Percentiles rank a stretch among this genome's conserved stretches.
Conservation (phyloP, 2,329 filamentous ascomycete species). For the Penicillium sp. region DNA sequence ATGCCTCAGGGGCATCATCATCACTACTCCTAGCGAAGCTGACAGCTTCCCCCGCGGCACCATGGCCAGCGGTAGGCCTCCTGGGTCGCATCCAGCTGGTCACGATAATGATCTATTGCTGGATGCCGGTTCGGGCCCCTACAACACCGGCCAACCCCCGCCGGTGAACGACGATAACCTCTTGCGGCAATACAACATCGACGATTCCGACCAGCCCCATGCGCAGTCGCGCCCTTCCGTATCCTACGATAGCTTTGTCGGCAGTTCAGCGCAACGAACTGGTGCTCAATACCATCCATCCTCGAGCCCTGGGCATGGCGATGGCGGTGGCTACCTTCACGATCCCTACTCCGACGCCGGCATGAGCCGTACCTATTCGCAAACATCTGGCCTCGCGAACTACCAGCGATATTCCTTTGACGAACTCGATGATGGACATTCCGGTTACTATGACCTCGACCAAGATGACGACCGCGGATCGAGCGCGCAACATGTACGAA, state of each 20-base stretch:
- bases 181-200: slow-evolving; percentile 73
- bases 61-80: slow-evolving; percentile 59
- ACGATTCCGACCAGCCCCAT: slow-evolving; percentile 62
- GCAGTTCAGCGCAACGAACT: slow-evolving; percentile 60
- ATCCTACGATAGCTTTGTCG: slow-evolving; percentile 94
- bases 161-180: slow-evolving; percentile 82
- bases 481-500: slow-evolving; percentile 53
- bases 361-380: slow-evolving; percentile 61
- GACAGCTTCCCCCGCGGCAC: slow-evolving; percentile 40
- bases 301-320: slow-evolving; percentile 41
- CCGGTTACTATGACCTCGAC: slow-evolving; percentile 76
- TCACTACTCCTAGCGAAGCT: slow-evolving; percentile 34
- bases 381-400: slow-evolving; percentile 82
- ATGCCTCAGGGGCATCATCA: slow-evolving; percentile 44
- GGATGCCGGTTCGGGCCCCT: slow-evolving; percentile 52
- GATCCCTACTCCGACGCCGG: slow-evolving; percentile 43
- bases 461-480: slow-evolving; percentile 61
- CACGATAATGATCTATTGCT: slow-evolving; percentile 51
- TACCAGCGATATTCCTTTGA: slow-evolving; percentile 91
- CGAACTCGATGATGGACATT: slow-evolving; percentile 78
- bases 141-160: slow-evolving; percentile 76
- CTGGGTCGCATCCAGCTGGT: slow-evolving; percentile 52
- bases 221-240: slow-evolving; percentile 74
- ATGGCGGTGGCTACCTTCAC: slow-evolving; percentile 40
- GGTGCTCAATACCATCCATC: slow-evolving; percentile 44